Conservation (phyloP, 805 yeast species). For the Saturnispora mendoncae region DNA sequence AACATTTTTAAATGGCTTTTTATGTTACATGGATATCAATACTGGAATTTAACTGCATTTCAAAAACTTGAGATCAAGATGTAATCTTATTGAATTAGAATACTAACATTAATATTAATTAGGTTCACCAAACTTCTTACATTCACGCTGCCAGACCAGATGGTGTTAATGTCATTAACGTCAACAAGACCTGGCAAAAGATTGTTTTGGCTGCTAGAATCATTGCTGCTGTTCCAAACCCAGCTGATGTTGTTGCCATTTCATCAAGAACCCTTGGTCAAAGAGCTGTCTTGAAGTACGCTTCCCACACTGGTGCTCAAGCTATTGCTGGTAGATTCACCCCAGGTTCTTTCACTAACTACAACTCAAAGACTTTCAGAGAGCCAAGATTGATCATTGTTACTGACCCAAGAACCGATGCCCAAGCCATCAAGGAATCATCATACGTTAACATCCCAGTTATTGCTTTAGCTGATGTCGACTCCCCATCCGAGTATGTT, state of each 20-base stretch:
- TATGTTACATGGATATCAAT: no score
- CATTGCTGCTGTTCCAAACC: conserved; percentile 98
- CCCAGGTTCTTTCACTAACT: conserved; percentile 99
- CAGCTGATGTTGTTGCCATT: conserved; percentile 97
- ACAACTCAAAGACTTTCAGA: conserved; percentile 99
- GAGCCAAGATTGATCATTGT: conserved; percentile 99
- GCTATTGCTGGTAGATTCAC: conserved; percentile 99
- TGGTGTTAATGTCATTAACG: conserved; percentile 97
- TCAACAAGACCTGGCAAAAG: conserved; percentile 99
- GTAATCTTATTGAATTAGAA: neutral
- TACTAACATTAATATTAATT: conserved; percentile 17
- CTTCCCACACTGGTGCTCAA: conserved; percentile 99
- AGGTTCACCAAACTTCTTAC: conserved; percentile 96
- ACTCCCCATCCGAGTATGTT: conserved; percentile 97
- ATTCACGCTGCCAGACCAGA: conserved; percentile 98
- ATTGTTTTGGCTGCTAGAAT: conserved; percentile 99
- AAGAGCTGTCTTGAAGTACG: conserved; percentile 99
- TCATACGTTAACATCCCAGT: conserved; percentile 99
- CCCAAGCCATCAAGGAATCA: conserved; percentile 99
- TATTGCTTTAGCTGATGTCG: conserved; percentile 97
- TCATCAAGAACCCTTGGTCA: conserved; percentile 99
- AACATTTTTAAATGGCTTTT: no score
- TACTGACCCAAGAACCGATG: conserved; percentile 99
- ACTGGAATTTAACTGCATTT: no score
- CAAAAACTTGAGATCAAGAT: no score